Base-by-base conservation (phyloP, 768 basidiomycete genomes). In the Trametes coccinea region DNA sequence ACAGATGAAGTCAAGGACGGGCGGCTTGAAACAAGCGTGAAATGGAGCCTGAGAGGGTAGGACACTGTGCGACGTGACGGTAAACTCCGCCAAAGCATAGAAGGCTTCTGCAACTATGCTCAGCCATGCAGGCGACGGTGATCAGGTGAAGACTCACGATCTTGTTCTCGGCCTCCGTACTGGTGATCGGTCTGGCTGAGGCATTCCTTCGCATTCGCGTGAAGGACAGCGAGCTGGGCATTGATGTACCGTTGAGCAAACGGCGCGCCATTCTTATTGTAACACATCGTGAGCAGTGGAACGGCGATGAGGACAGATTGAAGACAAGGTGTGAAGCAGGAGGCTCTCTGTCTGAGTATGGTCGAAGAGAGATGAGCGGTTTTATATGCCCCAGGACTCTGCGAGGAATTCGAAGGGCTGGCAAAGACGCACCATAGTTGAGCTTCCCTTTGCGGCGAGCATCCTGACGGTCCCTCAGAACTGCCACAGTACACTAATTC, bases 1-100 rank as follows among this genome's bases (percentile, higher is more conserved):
- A 56, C 74, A 73, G 49, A 75, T 65, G 59, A 75, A 73, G 34
- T 70, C 61, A 27, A 75, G 60, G 16, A 59, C 39, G 8, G 74
- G 74, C 17, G 65, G 64, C 30, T 55, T 57, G 62, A 72, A 72
- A 3, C 53, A 47, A 1, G 67, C 64, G 27, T 64, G 51, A 53
- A 72, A 61, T 3, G 43, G 30, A n/a, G 46, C 2, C 17, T 67
- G 59, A 0, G 53, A 60, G 30, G 59, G 63, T 27, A 53, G 22
- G 22, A 22, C 22, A 22, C 1, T 22, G 31, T 51, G 52, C 34
- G 56, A 57, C 46, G 54, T 62, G 29, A 57, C 60, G 31, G 58
- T 56, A 44, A 56, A 69, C 33, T 61, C 62, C 0, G 63, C 65
- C 31, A 68, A 62, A 2, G 70, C 64, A 46, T 64, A 66, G 41